Evolutionary conservation across 1,284 basidiomycete genomes (phyloP), one percentile per base, ranked within the genome.

Genomic region (Rhizoctonia solani): DNA sequence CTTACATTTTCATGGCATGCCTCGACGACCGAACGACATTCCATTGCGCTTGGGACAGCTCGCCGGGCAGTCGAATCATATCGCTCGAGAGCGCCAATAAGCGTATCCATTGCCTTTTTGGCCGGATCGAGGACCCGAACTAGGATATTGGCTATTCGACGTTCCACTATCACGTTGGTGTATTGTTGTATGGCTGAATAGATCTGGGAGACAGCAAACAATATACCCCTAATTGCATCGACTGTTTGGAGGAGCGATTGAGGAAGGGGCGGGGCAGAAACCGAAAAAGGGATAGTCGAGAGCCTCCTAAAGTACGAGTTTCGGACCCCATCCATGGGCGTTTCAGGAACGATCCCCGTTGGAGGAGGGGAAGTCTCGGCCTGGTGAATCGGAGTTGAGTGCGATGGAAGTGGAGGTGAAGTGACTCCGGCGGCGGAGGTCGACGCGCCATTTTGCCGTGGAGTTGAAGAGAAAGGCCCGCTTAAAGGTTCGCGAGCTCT

Each of bases 221-320:
- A 83, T 50, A 99, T 87, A 13, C 93, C 95, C 29, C 96, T 89
- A 52, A 93, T 88, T 4, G 91, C 89, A 74, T 99, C 95, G 56
- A 96, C 83, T 34, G 96, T 83, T 47, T 83, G 83, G 27, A 90
- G 80, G 16, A 98, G 80, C 8, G 90, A 81, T 6, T 83, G 79
- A 0, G 95, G 92, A 9, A 97, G 84, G 14, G 87, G 82, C 71
- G 86, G 87, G 25, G 87, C 83, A 34, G 89, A 84, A 0, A 83
- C 82, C 16, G 87, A 85, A 0, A 82, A 78, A 0, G 92, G 90
- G 2, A 96, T 79, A 47, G 89, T 88, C 19, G 82, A 84, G 16
- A 96, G 80, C 19, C 95, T 87, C 30, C 90, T 88, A 79, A 99
- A 99, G 77, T 99, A 99, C 9, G 92, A 92, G 75, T 95, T 92